These are phyloP conservation scores for Lizonia empirigonia DNA, from an alignment of 2,329 filamentous ascomycete species.

Conservation along the genomic window DNA sequence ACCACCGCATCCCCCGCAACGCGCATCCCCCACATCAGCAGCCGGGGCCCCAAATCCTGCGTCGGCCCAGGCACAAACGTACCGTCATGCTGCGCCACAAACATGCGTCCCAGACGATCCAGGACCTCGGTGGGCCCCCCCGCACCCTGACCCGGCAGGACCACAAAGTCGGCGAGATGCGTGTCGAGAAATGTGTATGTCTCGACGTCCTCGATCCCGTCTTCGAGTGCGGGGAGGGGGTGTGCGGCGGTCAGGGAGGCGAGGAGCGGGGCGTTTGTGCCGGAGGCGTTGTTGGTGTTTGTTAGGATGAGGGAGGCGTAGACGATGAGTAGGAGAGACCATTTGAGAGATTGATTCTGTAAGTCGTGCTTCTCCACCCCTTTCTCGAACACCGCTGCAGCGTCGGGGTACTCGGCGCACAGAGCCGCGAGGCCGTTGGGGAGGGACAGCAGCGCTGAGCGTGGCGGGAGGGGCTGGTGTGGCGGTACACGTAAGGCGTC, in stretches of 20 bases:
- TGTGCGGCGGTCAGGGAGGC: slow-evolving; percentile 18
- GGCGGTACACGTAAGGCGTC: slow-evolving; percentile 7
- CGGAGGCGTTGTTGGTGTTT: slow-evolving; percentile 2
- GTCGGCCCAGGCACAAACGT: slow-evolving; percentile 17
- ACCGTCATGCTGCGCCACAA: slow-evolving; percentile 11
- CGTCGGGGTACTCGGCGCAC: slow-evolving; percentile 15
- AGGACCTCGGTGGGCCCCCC: slow-evolving; percentile 16
- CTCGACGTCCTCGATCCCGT: slow-evolving; percentile 33
- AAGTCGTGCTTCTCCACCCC: slow-evolving; percentile 22
- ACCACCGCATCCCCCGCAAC: slow-evolving; percentile 21
- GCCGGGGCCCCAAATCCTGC: slow-evolving; percentile 24
- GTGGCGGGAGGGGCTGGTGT: slow-evolving; percentile 1
- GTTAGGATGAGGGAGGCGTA: slow-evolving; percentile 24
- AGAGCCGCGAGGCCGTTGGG: slow-evolving; percentile 21
- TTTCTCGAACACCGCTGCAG: slow-evolving; percentile 15
- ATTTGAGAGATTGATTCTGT: slow-evolving; percentile 17
- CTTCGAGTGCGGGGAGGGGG: slow-evolving; percentile 26
- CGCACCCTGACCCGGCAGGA: neutral
- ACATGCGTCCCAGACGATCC: slow-evolving; percentile 22
- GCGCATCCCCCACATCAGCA: slow-evolving; percentile 35
- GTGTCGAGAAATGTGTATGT: slow-evolving; percentile 32
- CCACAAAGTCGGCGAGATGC: slow-evolving; percentile 28
- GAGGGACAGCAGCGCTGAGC: slow-evolving; percentile 21
- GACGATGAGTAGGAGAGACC: slow-evolving; percentile 32
- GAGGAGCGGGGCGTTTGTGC: slow-evolving; percentile 8